Percentiles rank a stretch among this genome's conserved stretches.
phyloP scores from a whole-genome alignment of 345 rosid species.

The Salix koriyanagi region DNA sequence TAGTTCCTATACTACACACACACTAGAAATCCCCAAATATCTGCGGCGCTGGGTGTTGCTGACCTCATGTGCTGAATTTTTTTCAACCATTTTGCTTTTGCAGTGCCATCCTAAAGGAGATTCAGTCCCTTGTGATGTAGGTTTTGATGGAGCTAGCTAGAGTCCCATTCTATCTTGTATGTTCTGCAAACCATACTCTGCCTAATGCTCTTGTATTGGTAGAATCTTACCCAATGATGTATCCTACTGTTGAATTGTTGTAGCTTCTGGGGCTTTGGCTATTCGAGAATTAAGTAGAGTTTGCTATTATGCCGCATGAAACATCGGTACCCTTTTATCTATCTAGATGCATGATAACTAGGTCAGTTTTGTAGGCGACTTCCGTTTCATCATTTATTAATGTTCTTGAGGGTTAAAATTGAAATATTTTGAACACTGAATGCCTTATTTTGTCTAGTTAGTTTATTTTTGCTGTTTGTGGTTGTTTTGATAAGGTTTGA shows the following conservation, averaged over 20 bases:
- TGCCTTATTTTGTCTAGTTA: neutral
- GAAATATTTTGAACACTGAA: neutral
- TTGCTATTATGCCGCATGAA: neutral
- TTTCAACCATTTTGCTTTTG: neutral
- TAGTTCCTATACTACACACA: too few species aligned
- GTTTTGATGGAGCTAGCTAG: neutral
- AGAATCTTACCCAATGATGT: neutral
- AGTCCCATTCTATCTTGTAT: neutral
- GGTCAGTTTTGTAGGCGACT: neutral
- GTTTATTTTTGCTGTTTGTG: too few species aligned
- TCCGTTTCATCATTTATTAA: neutral
- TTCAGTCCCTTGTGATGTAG: neutral
- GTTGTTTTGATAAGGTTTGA: neutral
- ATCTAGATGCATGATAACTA: neutral
- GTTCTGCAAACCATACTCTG: neutral
- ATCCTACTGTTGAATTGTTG: neutral
- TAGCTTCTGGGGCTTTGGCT: neutral
- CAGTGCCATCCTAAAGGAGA: constrained; percentile 19
- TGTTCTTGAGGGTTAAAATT: neutral
- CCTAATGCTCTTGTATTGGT: neutral
- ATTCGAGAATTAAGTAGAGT: neutral
- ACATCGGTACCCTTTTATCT: neutral
- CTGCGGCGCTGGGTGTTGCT: too few species aligned
- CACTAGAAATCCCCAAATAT: too few species aligned
- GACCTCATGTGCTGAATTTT: neutral